Evolutionary conservation across 2,329 filamentous ascomycete genomes (phyloP), one percentile per base, ranked within the genome.

Genomic region (Diaporthe capsici): DNA sequence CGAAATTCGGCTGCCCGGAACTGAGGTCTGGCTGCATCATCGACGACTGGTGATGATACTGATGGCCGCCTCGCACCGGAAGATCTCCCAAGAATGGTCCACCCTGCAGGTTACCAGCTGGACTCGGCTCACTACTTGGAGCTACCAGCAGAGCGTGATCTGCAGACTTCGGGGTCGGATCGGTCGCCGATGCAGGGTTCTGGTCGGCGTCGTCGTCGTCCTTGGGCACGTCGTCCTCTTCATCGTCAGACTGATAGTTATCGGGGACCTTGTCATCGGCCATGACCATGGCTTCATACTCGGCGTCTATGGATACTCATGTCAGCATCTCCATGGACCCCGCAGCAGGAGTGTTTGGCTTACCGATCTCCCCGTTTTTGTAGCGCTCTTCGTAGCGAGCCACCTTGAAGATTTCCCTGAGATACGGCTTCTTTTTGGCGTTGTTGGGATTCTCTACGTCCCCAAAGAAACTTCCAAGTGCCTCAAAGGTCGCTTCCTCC

Each of bases 321-420:
- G 63, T 76, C 39, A 75, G 68, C 12, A 25, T 61, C 31, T 7
- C 28, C 28, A 39, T 8, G 73, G 4, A 20, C 47, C 53, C 15
- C 3, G 37, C 17, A 51, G 10, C 4, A 6, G 28, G 20, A 57
- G 12, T 61, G 34, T 15, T 57, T 10, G 22, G 79, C 86, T 78
- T 82, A 92, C 91, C 90, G 70, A 92, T 89, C 79, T 91, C 89
- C 37, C 87, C 88, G 58, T 88, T 87, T 77, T 84, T 88, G 79
- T 83, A 92, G 6, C 88, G 84, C 80, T 92, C 90, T 77, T 93
- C 89, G 42, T 85, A 82, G 73, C 83, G 86, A 0, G 91, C 91
- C 42, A 93, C 87, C 76, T 88, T 89, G 84, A 93, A 93, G 12
- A 93, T 89, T 79, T 93, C 91, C 72, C 87, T 88, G 12, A 93